Conservation (phyloP, 768 basidiomycete genomes). For the Lactarius tabidus region DNA sequence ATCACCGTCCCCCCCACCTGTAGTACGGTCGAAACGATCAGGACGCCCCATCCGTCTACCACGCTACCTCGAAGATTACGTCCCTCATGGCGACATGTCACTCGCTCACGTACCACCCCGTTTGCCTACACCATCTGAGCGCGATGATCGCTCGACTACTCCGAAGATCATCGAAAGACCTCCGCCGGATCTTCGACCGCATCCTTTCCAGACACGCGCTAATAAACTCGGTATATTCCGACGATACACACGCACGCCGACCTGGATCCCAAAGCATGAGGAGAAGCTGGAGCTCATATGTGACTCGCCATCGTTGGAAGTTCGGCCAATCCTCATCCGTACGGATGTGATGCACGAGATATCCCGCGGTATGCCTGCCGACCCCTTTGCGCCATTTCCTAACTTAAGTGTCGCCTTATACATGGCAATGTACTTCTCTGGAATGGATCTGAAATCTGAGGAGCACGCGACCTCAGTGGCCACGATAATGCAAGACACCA, state of each 20-base stretch:
- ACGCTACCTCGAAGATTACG: background rate
- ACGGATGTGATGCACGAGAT: background rate
- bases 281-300: background rate
- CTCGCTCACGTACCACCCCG: background rate
- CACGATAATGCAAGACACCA: background rate
- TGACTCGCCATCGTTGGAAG: background rate
- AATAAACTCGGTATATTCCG: background rate
- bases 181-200: background rate
- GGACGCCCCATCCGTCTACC: too few species aligned
- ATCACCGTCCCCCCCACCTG: too few species aligned
- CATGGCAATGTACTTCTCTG: background rate
- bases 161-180: background rate
- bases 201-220: background rate
- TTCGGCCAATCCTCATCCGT: background rate
- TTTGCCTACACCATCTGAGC: background rate
- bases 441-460: too few species aligned
- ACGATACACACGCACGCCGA: background rate
- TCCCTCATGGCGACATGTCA: background rate
- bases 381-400: background rate
- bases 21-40: too few species aligned
- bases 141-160: background rate
- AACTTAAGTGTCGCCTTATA: background rate
- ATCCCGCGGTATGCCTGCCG: background rate
- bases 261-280: background rate
- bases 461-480: background rate